Evolutionary conservation across 1,284 basidiomycete species (phyloP).

Genomic region (Melampsora americana): DNA sequence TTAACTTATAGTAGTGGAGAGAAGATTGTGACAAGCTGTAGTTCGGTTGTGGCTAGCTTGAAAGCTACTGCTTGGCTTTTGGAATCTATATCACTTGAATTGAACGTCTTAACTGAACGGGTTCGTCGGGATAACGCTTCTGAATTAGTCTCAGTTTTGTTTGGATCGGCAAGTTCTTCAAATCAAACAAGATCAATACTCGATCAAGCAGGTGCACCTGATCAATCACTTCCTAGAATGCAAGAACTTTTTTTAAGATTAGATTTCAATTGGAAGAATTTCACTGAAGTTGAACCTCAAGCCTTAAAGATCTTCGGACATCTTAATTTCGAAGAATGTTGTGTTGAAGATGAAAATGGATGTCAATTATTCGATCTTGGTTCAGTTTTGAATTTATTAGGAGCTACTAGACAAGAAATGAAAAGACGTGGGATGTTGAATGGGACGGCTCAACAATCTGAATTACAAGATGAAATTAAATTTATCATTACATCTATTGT

Average conservation of each 20-base stretch:
- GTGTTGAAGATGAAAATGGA: conserved; percentile 32
- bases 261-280: conserved; percentile 39
- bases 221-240: conserved; percentile 45
- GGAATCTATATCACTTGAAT: conserved; percentile 79
- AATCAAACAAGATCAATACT: conserved; percentile 36
- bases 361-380: conserved; percentile 43
- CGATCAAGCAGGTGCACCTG: conserved; percentile 36
- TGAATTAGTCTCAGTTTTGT: conserved; percentile 31
- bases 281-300: conserved; percentile 31
- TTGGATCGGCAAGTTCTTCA: conserved; percentile 31
- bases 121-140: conserved; percentile 28
- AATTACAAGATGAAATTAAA: conserved; percentile 66
- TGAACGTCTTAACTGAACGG: conserved; percentile 65
- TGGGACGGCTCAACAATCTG: conserved; percentile 64
- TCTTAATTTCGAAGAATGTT: conserved; percentile 42
- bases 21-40: conserved; percentile 69
- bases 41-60: conserved; percentile 72
- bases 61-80: conserved; percentile 79
- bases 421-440: conserved; percentile 68
- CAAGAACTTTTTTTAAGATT: conserved; percentile 44
- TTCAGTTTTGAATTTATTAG: conserved; percentile 59
- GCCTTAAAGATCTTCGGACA: conserved; percentile 32
- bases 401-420: conserved; percentile 63
- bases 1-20: conserved; percentile 70
- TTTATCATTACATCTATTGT: conserved; percentile 78